Evolutionary conservation across 108 stramenopile genomes (phyloP).

Genomic region (Chaetoceros tenuissimus): DNA sequence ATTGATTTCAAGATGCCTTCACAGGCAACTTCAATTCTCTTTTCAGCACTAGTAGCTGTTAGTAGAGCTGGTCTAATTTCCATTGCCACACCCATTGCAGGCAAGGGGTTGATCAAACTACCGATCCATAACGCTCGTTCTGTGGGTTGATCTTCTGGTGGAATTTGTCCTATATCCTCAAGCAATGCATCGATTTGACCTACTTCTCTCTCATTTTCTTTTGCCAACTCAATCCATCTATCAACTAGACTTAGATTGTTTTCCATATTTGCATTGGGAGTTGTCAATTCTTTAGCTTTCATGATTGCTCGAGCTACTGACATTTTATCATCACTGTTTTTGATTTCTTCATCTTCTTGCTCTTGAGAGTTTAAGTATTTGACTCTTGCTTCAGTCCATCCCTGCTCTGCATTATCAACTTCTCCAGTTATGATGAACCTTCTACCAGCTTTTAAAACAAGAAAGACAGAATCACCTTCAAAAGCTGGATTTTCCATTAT

Average conservation of each 20-base stretch:
- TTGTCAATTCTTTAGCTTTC: slow-evolving; percentile 38
- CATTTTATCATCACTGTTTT: slow-evolving; percentile 23
- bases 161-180: slow-evolving; percentile 48
- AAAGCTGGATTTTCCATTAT: slow-evolving; percentile 34
- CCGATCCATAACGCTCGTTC: slow-evolving; percentile 78
- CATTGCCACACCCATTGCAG: slow-evolving; percentile 63
- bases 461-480: slow-evolving; percentile 24
- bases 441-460: slow-evolving; percentile 32
- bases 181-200: slow-evolving; percentile 48
- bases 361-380: slow-evolving; percentile 35
- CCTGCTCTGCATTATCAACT: slow-evolving; percentile 33
- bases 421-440: slow-evolving; percentile 39
- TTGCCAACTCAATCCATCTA: slow-evolving; percentile 60
- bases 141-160: slow-evolving; percentile 42
- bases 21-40: slow-evolving; percentile 44
- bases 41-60: slow-evolving; percentile 46
- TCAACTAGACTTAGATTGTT: slow-evolving; percentile 35
- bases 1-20: slow-evolving; percentile 49
- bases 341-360: slow-evolving; percentile 34
- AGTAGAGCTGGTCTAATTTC: slow-evolving; percentile 60
- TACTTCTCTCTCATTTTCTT: slow-evolving; percentile 37
- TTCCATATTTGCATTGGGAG: slow-evolving; percentile 41
- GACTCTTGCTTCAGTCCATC: slow-evolving; percentile 58
- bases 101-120: slow-evolving; percentile 66
- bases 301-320: slow-evolving; percentile 42